Evolutionary conservation across 441 rosid genomes (phyloP).

Genomic region (Pelargonium fulgidum): DNA sequence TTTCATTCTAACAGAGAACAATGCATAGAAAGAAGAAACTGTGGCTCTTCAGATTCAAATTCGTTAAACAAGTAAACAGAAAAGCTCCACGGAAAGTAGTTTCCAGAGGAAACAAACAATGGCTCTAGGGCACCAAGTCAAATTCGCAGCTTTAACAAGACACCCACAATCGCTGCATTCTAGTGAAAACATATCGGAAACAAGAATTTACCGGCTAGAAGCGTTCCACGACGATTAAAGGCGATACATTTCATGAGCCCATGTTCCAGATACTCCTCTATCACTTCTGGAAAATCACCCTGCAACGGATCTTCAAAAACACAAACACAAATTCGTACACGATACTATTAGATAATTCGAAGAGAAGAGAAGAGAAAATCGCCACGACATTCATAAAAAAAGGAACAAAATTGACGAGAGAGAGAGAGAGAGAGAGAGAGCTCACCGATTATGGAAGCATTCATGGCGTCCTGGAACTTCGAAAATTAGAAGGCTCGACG

Average conservation of each 20-base stretch:
- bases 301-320: conserved; percentile 69
- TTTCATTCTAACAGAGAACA: no score
- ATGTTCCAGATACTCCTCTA: conserved; percentile 91
- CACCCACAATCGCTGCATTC: not conserved
- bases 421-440: not conserved
- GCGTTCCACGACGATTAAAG: conserved; percentile 94
- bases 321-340: no score
- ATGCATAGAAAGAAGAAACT: no score
- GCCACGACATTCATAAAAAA: not conserved
- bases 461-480: conserved; percentile 31
- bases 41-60: no score
- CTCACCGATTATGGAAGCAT: conserved; percentile 71
- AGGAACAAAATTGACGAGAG: not conserved
- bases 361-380: not conserved
- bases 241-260: conserved; percentile 92
- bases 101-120: no score
- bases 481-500: not conserved
- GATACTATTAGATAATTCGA: not conserved
- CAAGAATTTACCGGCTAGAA: conserved; percentile 62
- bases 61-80: no score
- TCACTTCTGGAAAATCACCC: conserved; percentile 97
- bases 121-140: not conserved
- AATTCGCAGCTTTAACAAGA: not conserved
- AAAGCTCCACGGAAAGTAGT: no score
- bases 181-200: not conserved